Evolutionary conservation across 2,329 filamentous ascomycete genomes (phyloP), one percentile per base, ranked within the genome.

Genomic region (Lasiodiplodia theobromae): DNA sequence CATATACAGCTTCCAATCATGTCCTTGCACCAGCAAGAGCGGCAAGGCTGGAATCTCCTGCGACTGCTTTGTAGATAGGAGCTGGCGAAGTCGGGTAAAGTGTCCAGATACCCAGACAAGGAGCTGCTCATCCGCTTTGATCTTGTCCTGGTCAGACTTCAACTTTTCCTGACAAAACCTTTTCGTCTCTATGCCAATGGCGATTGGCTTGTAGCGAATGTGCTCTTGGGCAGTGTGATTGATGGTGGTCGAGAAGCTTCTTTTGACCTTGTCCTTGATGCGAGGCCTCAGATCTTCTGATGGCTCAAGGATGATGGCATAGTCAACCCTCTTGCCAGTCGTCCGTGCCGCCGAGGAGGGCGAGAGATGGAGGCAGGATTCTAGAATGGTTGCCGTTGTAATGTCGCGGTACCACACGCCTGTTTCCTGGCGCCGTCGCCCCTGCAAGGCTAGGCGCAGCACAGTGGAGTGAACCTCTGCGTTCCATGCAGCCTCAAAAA

Each of bases 141-240:
- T 2, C 58, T 67, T 64, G 10, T 68, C 58, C 6, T 31, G 49
- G 4, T 10, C 54, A 8, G 66, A 60, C 18, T 34, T 51, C 8
- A 52, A 14, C 58, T 67, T 64, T 4, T 68, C 58, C 12, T 31
- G 49, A 18, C 2, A 31, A 3, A 56, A 8, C 3, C 52, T 21
- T 51, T 65, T 68, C 21, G 69, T 70, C 40, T 68, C 69, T 47
- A 70, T 66, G 21, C 69, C 66, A 11, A 70, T 38, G 6, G 57
- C 57, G 25, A 68, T 60, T 2, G 69, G 66, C 11, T 31, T n/a
- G 12, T 68, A 25, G 31, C 38, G 38, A 7, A 70, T 44, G 31
- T 67, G 66, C 3, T 52, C 34, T 38, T 58, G 38, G n/a, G 5
- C 44, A 28, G 66, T 70, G 18, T 68, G 69, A 37, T 70, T 70